These are phyloP conservation scores for Daedaleopsis nitida DNA, from an alignment of 768 basidiomycete genomes.

Conservation along the genomic window DNA sequence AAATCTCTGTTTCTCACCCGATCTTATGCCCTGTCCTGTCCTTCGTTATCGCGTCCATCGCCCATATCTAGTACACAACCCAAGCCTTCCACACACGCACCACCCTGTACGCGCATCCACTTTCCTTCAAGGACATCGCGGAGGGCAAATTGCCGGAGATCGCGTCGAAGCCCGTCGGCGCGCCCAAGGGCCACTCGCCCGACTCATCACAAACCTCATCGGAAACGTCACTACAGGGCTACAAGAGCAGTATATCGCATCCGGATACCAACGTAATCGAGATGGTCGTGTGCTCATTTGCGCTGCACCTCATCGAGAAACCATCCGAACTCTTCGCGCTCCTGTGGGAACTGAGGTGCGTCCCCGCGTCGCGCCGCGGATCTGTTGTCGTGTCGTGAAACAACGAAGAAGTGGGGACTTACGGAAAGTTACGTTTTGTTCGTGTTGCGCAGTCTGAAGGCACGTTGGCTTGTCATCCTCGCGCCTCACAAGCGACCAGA, in stretches of 20 bases:
- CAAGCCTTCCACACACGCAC: slow-evolving; percentile 60
- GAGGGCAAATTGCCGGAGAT: slow-evolving; percentile 50
- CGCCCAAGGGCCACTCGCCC: slow-evolving; percentile 11
- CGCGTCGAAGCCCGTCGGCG: slow-evolving; percentile 18
- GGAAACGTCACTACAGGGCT: slow-evolving; percentile 7
- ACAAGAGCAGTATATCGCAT: neutral
- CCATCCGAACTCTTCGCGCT: slow-evolving; percentile 65
- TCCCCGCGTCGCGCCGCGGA: neutral
- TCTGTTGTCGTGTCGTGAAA: too few species aligned
- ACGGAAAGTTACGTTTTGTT: neutral
- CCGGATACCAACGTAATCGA: slow-evolving; percentile 40
- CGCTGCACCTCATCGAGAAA: slow-evolving; percentile 66
- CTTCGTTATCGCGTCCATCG: too few species aligned
- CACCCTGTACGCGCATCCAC: slow-evolving; percentile 50
- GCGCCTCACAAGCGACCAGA: slow-evolving; percentile 81
- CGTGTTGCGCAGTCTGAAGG: slow-evolving; percentile 52
- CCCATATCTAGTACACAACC: slow-evolving; percentile 62
- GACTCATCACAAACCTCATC: neutral
- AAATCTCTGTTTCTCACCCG: too few species aligned
- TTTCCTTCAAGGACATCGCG: slow-evolving; percentile 66
- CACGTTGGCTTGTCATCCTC: slow-evolving; percentile 65
- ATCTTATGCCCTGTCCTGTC: neutral
- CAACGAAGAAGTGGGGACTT: neutral
- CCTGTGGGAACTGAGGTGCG: slow-evolving; percentile 55
- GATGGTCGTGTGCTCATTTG: slow-evolving; percentile 74